These are phyloP conservation scores for Penicillium coffeae DNA, from an alignment of 495 filamentous ascomycete species.

Conservation along the genomic window DNA sequence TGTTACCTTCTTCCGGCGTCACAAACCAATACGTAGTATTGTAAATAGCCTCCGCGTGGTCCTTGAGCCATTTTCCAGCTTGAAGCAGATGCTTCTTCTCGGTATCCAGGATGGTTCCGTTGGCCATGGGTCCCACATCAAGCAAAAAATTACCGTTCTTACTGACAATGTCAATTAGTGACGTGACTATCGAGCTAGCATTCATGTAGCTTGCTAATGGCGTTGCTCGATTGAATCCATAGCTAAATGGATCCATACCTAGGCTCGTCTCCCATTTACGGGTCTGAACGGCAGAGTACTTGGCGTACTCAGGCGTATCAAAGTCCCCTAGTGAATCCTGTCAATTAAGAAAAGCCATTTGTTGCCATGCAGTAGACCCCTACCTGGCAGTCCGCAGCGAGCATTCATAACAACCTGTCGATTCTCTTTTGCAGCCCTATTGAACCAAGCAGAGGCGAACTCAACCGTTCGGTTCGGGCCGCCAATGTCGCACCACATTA, in stretches of 20 bases:
- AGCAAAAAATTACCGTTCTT: slow-evolving; percentile 58
- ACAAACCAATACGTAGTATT: slow-evolving; percentile 57
- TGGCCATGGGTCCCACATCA: slow-evolving; percentile 49
- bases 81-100: slow-evolving; percentile 42
- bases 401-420: slow-evolving; percentile 49
- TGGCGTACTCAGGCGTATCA: slow-evolving; percentile 50
- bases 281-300: slow-evolving; percentile 41
- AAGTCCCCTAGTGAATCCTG: slow-evolving; percentile 43
- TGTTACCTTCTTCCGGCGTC: slow-evolving; percentile 41
- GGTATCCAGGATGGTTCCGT: slow-evolving; percentile 48
- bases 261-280: slow-evolving; percentile 55
- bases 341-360: no score
- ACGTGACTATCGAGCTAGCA: slow-evolving; percentile 39
- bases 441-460: slow-evolving; percentile 49
- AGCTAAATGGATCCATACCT: slow-evolving; percentile 54
- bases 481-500: slow-evolving; percentile 57
- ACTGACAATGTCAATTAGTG: slow-evolving; percentile 48
- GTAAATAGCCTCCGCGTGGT: slow-evolving; percentile 51
- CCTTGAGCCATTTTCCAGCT: slow-evolving; percentile 50
- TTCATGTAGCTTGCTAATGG: slow-evolving; percentile 47
- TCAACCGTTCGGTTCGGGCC: slow-evolving; percentile 45
- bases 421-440: slow-evolving; percentile 28
- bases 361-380: no score
- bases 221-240: slow-evolving; percentile 54
- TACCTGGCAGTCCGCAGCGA: slow-evolving; percentile 46